Conservation (phyloP, 495 filamentous ascomycete species). For the Neurospora sublineolata region DNA sequence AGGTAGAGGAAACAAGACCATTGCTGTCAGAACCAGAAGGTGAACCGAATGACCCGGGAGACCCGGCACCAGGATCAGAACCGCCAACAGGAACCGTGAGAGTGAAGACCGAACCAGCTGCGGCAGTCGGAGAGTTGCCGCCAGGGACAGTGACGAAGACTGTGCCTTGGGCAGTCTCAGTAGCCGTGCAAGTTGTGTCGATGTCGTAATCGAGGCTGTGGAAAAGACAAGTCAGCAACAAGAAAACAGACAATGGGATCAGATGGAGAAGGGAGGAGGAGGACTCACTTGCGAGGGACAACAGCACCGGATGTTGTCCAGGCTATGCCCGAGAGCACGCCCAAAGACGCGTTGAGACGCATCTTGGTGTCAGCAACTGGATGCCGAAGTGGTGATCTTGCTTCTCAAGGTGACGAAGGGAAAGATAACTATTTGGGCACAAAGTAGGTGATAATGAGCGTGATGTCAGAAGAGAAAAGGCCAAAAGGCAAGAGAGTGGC, state of each 20-base stretch:
- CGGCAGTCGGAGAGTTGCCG: constrained; percentile 1
- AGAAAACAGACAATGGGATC: background rate
- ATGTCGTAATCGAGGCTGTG: constrained; percentile 1
- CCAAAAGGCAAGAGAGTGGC: background rate
- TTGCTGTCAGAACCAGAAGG: constrained; percentile 20
- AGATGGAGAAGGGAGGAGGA: background rate
- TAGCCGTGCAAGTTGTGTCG: constrained; percentile 15
- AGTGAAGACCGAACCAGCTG: constrained; percentile 15
- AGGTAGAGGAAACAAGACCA: constrained; percentile 6
- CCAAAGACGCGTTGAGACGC: constrained; percentile 15
- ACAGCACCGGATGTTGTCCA: constrained; percentile 11
- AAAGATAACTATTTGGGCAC: constrained; percentile 2
- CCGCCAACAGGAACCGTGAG: constrained; percentile 8
- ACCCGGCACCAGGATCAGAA: background rate
- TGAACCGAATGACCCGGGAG: constrained; percentile 8
- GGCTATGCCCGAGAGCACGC: constrained; percentile 10
- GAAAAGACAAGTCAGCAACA: constrained; percentile 2
- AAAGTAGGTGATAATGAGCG: constrained; percentile 9
- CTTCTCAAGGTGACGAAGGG: background rate
- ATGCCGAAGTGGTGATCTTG: background rate
- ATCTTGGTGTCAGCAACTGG: constrained; percentile 10
- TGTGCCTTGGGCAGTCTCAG: constrained; percentile 16
- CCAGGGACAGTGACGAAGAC: constrained; percentile 24
- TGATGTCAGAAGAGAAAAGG: constrained; percentile 7
- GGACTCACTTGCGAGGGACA: constrained; percentile 15